These are phyloP conservation scores for Dipteronia sinensis DNA, from an alignment of 345 rosid genomes.

Conservation along the genomic window DNA sequence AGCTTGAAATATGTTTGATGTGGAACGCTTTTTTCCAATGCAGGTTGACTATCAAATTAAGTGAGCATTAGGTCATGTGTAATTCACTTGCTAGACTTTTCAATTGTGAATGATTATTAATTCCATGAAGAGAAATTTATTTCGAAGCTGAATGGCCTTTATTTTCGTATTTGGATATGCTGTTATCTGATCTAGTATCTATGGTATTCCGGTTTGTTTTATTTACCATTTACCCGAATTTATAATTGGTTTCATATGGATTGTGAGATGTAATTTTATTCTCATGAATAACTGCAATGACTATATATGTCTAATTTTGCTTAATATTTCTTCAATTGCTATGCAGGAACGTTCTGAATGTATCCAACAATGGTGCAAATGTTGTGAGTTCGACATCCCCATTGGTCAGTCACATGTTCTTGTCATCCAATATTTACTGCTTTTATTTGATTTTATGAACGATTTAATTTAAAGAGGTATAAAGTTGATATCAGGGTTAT, in stretches of 20 bases:
- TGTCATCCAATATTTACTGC: background rate
- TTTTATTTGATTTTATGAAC: slow-evolving; percentile 9
- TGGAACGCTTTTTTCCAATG: too few species aligned
- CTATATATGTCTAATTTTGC: background rate
- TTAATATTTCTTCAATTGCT: slow-evolving; percentile 23
- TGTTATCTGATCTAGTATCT: background rate
- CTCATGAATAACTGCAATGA: slow-evolving; percentile 5
- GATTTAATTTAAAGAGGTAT: background rate
- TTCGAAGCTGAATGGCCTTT: background rate
- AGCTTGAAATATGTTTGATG: too few species aligned
- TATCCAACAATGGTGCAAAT: slow-evolving; percentile 42
- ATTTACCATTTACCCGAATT: background rate
- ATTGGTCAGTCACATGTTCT: slow-evolving; percentile 46
- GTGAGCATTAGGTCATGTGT: background rate
- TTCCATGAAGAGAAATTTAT: background rate
- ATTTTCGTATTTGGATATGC: background rate
- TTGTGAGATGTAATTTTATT: background rate
- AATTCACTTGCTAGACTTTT: background rate
- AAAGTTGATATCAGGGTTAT: background rate
- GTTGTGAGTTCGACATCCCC: slow-evolving; percentile 48
- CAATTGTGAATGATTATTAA: background rate
- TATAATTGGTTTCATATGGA: background rate
- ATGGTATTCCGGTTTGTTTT: background rate
- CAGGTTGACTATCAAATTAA: too few species aligned
- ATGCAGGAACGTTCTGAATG: slow-evolving; percentile 46